Percentiles rank a stretch among this genome's conserved stretches.
Evolutionary conservation across 1,284 basidiomycete genomes (phyloP).

Genomic region (Cryptococcus floricola): DNA sequence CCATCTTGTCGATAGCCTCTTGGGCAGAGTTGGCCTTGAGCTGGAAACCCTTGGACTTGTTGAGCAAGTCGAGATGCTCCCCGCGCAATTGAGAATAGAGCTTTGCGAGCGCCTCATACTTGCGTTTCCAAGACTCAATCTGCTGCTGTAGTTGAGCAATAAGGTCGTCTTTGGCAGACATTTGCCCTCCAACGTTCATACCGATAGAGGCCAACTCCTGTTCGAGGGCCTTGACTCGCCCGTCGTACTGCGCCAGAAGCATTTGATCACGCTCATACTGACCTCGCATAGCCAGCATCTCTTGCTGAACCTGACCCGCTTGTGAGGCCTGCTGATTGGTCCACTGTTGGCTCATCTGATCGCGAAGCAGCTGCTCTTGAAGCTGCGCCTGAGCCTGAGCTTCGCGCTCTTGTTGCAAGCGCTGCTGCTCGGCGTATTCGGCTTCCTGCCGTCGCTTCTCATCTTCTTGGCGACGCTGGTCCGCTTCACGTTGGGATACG

Average conservation of each 20-base stretch:
- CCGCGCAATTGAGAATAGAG: constrained; percentile 96
- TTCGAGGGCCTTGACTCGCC: constrained; percentile 93
- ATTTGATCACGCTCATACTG: constrained; percentile 99
- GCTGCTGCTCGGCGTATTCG: constrained; percentile 70
- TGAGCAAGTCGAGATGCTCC: constrained; percentile 95
- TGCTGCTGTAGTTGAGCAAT: constrained; percentile 96
- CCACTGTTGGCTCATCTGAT: constrained; percentile 62
- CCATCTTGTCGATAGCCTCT: constrained; percentile 98
- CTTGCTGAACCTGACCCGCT: constrained; percentile 73
- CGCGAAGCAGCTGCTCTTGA: constrained; percentile 81
- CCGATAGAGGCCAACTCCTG: constrained; percentile 78
- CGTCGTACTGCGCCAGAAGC: constrained; percentile 95
- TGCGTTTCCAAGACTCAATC: constrained; percentile 94
- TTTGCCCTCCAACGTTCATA: constrained; percentile 78
- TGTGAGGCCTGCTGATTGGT: constrained; percentile 59
- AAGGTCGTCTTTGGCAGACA: constrained; percentile 89
- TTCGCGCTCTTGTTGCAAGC: constrained; percentile 67
- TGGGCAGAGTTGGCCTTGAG: constrained; percentile 98
- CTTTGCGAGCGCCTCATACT: constrained; percentile 98
- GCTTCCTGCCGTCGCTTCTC: constrained; percentile 74
- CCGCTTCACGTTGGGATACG: constrained; percentile 71
- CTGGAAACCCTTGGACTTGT: constrained; percentile 96
- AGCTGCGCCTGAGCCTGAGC: constrained; percentile 84
- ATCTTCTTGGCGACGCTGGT: constrained; percentile 73
- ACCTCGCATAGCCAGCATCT: constrained; percentile 87